Evolutionary conservation across 495 filamentous ascomycete genomes (phyloP).

Genomic region (Trichoderma asperelloides): DNA sequence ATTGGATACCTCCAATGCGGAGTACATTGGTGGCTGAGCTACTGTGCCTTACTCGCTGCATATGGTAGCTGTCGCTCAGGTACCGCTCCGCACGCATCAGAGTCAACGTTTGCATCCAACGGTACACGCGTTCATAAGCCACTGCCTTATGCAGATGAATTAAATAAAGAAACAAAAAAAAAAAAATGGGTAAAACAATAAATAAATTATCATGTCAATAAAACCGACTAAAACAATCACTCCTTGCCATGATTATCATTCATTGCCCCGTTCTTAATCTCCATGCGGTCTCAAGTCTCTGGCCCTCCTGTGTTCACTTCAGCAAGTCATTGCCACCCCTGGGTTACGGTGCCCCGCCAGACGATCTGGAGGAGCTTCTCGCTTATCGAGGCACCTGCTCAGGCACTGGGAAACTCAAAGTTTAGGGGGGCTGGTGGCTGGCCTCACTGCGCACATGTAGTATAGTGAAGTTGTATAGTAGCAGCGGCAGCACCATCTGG

Average conservation of each 20-base stretch:
- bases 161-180: too few species aligned
- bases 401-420: neutral
- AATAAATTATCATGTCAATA: neutral
- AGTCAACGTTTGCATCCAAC: too few species aligned
- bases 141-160: too few species aligned
- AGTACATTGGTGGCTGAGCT: too few species aligned
- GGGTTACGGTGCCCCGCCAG: neutral
- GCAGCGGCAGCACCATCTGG: too few species aligned
- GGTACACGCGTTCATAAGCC: too few species aligned
- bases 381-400: neutral
- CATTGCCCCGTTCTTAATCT: neutral
- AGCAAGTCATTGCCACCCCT: slow-evolving; percentile 1
- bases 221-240: neutral
- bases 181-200: neutral
- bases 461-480: neutral
- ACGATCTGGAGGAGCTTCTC: neutral
- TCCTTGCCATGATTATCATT: neutral
- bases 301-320: neutral
- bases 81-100: too few species aligned
- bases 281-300: neutral
- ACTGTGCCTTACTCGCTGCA: too few species aligned
- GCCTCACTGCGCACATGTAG: neutral
- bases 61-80: too few species aligned
- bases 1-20: too few species aligned
- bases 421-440: neutral